A percentile compares a stretch with the other conserved stretches of the same genome.
phyloP scores from a whole-genome alignment of 208 protist species.

The Trypanosomatidae sp. region DNA sequence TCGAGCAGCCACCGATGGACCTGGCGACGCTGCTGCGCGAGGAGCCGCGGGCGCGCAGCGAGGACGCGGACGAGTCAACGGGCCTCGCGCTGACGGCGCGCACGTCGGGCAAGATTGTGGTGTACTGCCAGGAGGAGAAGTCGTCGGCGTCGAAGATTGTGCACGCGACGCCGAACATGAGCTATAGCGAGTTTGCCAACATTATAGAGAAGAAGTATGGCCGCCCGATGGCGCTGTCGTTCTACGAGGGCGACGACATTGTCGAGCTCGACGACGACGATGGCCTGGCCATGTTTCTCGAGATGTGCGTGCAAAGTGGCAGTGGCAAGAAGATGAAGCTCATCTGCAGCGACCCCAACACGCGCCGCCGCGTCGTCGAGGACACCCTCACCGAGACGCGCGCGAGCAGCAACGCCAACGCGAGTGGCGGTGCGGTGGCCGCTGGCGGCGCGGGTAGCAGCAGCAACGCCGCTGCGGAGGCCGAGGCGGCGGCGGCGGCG shows the following conservation, averaged over 20 bases:
- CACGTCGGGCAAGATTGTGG: constrained; percentile 43
- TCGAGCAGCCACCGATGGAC: constrained; percentile 32
- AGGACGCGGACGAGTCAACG: constrained; percentile 20
- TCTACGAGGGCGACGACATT: constrained; percentile 69
- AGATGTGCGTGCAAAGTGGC: constrained; percentile 23
- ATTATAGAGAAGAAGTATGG: constrained; percentile 78
- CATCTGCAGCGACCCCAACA: constrained; percentile 30
- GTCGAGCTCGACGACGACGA: constrained; percentile 81
- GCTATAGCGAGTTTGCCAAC: constrained; percentile 46
- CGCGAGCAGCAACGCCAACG: neutral
- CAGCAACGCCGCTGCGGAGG: neutral
- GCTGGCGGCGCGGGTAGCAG: neutral
- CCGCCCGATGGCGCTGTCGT: constrained; percentile 44
- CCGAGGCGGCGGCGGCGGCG: constrained; percentile 2
- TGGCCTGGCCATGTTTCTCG: constrained; percentile 75
- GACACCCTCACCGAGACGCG: constrained; percentile 32
- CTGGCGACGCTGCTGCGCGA: constrained; percentile 19
- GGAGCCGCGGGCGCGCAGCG: constrained; percentile 9
- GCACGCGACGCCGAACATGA: constrained; percentile 42
- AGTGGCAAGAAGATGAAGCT: constrained; percentile 66
- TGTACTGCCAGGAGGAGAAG: constrained; percentile 66
- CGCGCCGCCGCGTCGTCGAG: constrained; percentile 7
- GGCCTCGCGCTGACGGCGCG: constrained; percentile 15
- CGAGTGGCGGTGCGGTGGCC: too few relatives aligned
- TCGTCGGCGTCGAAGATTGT: constrained; percentile 44